Evolutionary conservation across 1,284 basidiomycete species (phyloP).

Genomic region (Tylopilus sp.): DNA sequence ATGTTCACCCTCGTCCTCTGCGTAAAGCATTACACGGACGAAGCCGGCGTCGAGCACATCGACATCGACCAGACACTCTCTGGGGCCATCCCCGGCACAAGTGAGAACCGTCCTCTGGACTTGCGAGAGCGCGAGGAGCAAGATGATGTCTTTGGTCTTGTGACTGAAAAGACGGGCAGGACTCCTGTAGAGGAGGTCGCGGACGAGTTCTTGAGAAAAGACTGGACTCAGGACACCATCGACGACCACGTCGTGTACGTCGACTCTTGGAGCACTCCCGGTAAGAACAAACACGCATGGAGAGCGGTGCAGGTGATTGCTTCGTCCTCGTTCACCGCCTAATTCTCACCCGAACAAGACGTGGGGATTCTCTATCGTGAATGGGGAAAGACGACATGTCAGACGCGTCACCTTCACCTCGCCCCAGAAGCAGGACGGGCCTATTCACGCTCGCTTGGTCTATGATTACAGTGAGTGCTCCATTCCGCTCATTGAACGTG

Average conservation of each 20-base stretch:
- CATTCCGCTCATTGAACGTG: neutral
- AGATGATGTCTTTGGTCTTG: constrained; percentile 43
- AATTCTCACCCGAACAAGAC: constrained; percentile 39
- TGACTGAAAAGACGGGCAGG: constrained; percentile 48
- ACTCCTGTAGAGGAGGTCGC: constrained; percentile 46
- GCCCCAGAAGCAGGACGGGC: constrained; percentile 47
- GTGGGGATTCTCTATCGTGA: constrained; percentile 65
- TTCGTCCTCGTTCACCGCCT: neutral
- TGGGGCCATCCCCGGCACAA: constrained; percentile 41
- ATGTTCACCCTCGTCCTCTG: constrained; percentile 40
- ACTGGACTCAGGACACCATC: constrained; percentile 53
- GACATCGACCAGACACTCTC: constrained; percentile 44
- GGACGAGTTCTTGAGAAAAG: constrained; percentile 48
- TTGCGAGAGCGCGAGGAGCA: constrained; percentile 36
- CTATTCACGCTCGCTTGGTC: constrained; percentile 52
- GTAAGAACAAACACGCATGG: constrained; percentile 51
- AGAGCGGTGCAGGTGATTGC: constrained; percentile 50
- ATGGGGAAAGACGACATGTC: constrained; percentile 57
- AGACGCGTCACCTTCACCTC: constrained; percentile 66
- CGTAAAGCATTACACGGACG: constrained; percentile 43
- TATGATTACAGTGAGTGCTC: constrained; percentile 59
- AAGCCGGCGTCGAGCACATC: constrained; percentile 42
- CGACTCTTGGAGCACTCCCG: constrained; percentile 50
- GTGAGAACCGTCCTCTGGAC: constrained; percentile 42
- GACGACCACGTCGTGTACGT: constrained; percentile 50